Evolutionary conservation across 2,329 filamentous ascomycete species (phyloP).

Genomic region (Plectosphaerella plurivora): DNA sequence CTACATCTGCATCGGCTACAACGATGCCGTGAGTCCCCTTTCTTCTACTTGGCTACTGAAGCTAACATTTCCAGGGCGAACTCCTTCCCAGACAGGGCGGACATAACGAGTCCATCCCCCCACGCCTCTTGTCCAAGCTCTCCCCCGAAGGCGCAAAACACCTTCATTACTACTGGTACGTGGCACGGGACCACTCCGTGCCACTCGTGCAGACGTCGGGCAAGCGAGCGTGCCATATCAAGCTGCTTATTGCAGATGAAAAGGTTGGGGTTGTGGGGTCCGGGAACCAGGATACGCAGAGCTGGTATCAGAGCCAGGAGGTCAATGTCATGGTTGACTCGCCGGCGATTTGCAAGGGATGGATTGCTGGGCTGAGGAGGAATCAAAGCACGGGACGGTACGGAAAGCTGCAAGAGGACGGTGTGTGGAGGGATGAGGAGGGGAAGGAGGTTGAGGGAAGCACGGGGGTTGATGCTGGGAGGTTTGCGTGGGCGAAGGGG

Average conservation of each 20-base stretch:
- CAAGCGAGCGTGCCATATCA: conserved; percentile 68
- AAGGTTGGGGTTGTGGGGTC: conserved; percentile 67
- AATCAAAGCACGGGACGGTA: conserved; percentile 63
- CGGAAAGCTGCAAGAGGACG: conserved; percentile 46
- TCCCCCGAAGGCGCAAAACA: conserved; percentile 38
- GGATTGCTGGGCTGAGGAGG: conserved; percentile 16
- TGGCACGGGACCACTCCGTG: conserved; percentile 65
- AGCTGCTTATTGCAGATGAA: conserved; percentile 70
- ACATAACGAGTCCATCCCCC: conserved; percentile 67
- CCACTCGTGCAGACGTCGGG: conserved; percentile 65
- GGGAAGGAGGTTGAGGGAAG: conserved; percentile 43
- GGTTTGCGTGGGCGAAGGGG: conserved; percentile 55
- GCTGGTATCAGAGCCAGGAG: conserved; percentile 75
- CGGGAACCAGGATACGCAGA: conserved; percentile 78
- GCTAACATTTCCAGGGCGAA: conserved; percentile 48
- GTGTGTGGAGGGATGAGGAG: conserved; percentile 55
- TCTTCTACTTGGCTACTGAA: background rate
- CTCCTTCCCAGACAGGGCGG: conserved; percentile 72
- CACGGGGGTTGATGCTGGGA: conserved; percentile 48
- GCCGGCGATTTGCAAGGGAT: conserved; percentile 44
- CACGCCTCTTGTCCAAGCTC: conserved; percentile 53
- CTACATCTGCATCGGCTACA: conserved; percentile 75
- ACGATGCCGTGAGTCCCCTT: conserved; percentile 51
- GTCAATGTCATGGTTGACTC: conserved; percentile 73
- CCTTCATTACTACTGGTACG: conserved; percentile 65